These are phyloP conservation scores for Candida tammaniensis DNA, from an alignment of 805 yeast genomes.

Conservation along the genomic window DNA sequence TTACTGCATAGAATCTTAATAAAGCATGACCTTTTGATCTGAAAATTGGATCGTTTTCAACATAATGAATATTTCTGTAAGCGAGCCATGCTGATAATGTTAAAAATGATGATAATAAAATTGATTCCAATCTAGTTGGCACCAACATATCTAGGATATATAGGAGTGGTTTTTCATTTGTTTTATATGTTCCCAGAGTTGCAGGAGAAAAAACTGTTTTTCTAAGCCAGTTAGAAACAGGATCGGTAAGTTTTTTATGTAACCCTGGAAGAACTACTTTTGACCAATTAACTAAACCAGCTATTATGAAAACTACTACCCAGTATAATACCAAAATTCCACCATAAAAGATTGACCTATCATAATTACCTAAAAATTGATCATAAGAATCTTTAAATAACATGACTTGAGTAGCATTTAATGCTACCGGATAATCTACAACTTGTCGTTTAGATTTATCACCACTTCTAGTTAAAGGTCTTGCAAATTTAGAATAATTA, in stretches of 20 bases:
- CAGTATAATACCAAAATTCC: slow-evolving; percentile 29
- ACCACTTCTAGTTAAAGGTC: slow-evolving; percentile 10
- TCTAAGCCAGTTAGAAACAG: slow-evolving; percentile 30
- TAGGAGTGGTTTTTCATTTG: slow-evolving; percentile 22
- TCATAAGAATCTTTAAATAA: slow-evolving; percentile 27
- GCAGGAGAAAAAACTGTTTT: slow-evolving; percentile 41
- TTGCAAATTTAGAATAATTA: slow-evolving; percentile 17
- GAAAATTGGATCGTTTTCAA: slow-evolving; percentile 36
- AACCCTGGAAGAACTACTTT: slow-evolving; percentile 24
- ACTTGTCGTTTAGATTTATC: slow-evolving; percentile 6
- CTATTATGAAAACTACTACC: slow-evolving; percentile 24
- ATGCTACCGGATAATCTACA: slow-evolving; percentile 23
- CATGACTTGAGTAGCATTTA: slow-evolving; percentile 19
- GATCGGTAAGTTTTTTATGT: slow-evolving; percentile 21
- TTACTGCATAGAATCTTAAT: slow-evolving; percentile 39
- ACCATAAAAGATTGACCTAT: slow-evolving; percentile 45
- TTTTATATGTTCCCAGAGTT: slow-evolving; percentile 22
- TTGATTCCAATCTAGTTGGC: slow-evolving; percentile 39
- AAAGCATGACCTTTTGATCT: slow-evolving; percentile 29
- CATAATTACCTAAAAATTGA: slow-evolving; percentile 40
- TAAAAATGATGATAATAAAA: slow-evolving; percentile 30
- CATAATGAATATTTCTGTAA: slow-evolving; percentile 21
- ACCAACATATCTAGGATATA: slow-evolving; percentile 29
- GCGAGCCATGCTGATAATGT: slow-evolving; percentile 25
- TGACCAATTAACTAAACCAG: slow-evolving; percentile 32